Evolutionary conservation across 345 rosid genomes (phyloP).

Genomic region (Citrus unshiu): DNA sequence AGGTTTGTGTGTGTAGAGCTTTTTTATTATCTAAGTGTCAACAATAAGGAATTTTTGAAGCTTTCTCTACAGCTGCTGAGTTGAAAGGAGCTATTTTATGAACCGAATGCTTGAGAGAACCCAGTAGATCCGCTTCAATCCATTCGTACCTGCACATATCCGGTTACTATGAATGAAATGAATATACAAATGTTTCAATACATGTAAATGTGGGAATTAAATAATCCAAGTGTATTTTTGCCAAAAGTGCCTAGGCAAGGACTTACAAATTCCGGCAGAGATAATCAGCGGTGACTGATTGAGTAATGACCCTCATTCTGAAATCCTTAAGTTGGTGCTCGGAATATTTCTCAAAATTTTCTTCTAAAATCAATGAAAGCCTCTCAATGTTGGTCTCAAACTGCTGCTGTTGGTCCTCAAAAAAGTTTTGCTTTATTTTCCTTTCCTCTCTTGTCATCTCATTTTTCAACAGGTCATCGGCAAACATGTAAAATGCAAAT

Average conservation of each 20-base stretch:
- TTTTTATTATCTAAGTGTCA: too few species aligned
- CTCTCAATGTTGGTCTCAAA: slow-evolving; percentile 39
- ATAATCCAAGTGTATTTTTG: too few species aligned
- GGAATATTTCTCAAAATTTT: slow-evolving; percentile 25
- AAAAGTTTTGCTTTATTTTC: slow-evolving; percentile 33
- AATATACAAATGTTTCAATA: too few species aligned
- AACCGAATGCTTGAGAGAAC: slow-evolving; percentile 17
- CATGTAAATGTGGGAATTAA: too few species aligned
- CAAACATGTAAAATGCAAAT: slow-evolving; percentile 56
- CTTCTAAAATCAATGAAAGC: slow-evolving; percentile 35
- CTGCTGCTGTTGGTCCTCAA: slow-evolving; percentile 44
- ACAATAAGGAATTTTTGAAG: slow-evolving; percentile 8
- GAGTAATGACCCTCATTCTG: slow-evolving; percentile 22
- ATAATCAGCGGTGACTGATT: slow-evolving; percentile 29
- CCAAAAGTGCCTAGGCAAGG: too few species aligned
- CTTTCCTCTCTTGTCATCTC: slow-evolving; percentile 35
- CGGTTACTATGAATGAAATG: too few species aligned
- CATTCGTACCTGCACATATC: slow-evolving; percentile 29
- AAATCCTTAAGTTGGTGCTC: slow-evolving; percentile 16
- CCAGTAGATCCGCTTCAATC: slow-evolving; percentile 40
- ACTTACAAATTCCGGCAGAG: slow-evolving; percentile 43
- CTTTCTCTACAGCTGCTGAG: slow-evolving; percentile 22
- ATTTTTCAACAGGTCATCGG: slow-evolving; percentile 37
- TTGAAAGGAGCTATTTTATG: slow-evolving; percentile 41
- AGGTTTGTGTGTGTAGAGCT: too few species aligned